Base-by-base conservation (phyloP, 2,329 filamentous ascomycete genomes). In the Aspergillus proliferans region DNA sequence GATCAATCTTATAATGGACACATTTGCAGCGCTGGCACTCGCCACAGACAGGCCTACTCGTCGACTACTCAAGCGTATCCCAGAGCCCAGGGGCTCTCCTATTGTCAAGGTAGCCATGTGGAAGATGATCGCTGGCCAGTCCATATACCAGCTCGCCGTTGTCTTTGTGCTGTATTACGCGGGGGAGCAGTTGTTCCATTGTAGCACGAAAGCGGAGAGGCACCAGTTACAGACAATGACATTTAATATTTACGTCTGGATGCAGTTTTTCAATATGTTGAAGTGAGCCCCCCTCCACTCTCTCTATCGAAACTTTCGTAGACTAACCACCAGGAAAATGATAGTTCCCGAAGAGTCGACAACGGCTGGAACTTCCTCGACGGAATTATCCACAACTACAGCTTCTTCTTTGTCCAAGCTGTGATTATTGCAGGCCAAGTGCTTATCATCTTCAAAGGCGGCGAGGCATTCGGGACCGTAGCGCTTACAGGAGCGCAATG, bases 1-100 rank as follows among this genome's bases (percentile, higher is more conserved):
- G 83, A 80, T 85, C 45, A 86, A 86, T 59, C 69, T 86, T 43
- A 85, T 85, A 60, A 85, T 86, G 82, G 82, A 85, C 57, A 84
- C 82, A 6, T 83, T 85, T 52, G 82, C 82, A 1, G 82, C 82
- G 10, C 76, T 85, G 22, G 82, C 81, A 7, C 72, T 85, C 56
- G 82, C 82, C 4, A 85, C 82, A 0, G 82, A 85, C 56, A 78
- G 79, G 3, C 82, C 82, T 0, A 78, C 76, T 1, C 71, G 76
- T 4, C 74, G 73, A 47, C 76, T 84, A 41, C 73, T 85, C 14
- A 67, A 83, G 51, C 75, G 82, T 36, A 67, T 69, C 47, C 74
- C 74, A 4, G 72, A 75, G 24, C 70, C 69, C 4, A 76, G 74
- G 54, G 70, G 69, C 0, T 64, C 70, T 19, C 68, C 71, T 7